Evolutionary conservation across 768 basidiomycete genomes (phyloP).

Genomic region (Suillus sp.): DNA sequence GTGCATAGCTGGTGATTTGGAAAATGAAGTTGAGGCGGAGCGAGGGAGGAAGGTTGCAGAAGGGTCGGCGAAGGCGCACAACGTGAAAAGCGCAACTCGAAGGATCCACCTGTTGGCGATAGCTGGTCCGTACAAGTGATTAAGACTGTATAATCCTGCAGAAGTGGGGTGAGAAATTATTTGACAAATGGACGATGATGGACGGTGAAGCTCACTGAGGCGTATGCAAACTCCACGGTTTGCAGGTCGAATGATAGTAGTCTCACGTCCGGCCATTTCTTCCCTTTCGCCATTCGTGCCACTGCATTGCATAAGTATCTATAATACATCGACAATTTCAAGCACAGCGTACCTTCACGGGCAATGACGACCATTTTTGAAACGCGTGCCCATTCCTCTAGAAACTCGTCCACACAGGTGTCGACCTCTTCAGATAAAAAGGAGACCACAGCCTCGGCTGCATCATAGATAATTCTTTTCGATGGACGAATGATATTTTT

Average conservation of each 20-base stretch:
- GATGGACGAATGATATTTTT: constrained; percentile 75
- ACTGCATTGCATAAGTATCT: constrained; percentile 45
- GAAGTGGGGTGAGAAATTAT: neutral
- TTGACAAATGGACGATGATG: neutral
- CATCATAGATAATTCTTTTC: constrained; percentile 88
- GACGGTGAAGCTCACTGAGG: constrained; percentile 43
- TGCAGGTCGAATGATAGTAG: constrained; percentile 89
- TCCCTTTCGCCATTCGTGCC: constrained; percentile 77
- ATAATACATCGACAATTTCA: neutral
- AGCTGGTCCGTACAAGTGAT: constrained; percentile 81
- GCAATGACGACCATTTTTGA: constrained; percentile 95
- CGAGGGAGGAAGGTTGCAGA: constrained; percentile 23
- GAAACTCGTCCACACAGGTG: constrained; percentile 85
- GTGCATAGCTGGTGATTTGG: constrained; percentile 24
- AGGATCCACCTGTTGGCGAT: constrained; percentile 66
- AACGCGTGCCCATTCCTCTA: constrained; percentile 91
- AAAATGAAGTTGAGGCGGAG: constrained; percentile 36
- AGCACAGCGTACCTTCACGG: constrained; percentile 65
- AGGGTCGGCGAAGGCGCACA: constrained; percentile 21
- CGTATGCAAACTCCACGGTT: constrained; percentile 88
- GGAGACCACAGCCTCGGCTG: constrained; percentile 83
- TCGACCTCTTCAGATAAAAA: constrained; percentile 87
- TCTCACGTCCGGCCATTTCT: constrained; percentile 73
- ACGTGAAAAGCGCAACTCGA: constrained; percentile 74
- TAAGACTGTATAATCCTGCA: constrained; percentile 73